A percentile compares a stretch with the other conserved stretches of the same genome.
phyloP scores from a whole-genome alignment of 1,284 basidiomycete species.

The Sanghuangporus sanghuang region DNA sequence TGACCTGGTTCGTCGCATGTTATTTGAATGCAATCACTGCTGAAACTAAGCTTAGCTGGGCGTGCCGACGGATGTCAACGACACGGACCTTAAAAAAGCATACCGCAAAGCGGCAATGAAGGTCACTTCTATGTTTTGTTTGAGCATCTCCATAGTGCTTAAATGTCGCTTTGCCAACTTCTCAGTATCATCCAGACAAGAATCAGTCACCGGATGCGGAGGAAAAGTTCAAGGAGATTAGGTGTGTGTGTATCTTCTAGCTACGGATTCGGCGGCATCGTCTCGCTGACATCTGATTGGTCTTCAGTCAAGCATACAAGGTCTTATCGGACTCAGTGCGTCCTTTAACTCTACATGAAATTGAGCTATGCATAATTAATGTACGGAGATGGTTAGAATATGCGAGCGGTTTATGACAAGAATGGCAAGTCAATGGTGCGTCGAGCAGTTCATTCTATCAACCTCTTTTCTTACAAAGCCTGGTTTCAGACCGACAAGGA shows the following conservation, averaged over 20 bases:
- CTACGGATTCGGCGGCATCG: neutral
- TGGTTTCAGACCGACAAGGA: slow-evolving; percentile 63
- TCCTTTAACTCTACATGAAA: neutral
- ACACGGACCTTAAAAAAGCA: slow-evolving; percentile 88
- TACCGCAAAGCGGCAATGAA: slow-evolving; percentile 95
- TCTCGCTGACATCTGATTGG: neutral
- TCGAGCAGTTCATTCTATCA: neutral
- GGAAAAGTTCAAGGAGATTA: slow-evolving; percentile 92
- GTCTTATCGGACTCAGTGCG: slow-evolving; percentile 72
- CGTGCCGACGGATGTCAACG: slow-evolving; percentile 47
- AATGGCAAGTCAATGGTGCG: slow-evolving; percentile 84
- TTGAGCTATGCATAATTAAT: neutral
- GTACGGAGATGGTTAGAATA: slow-evolving; percentile 48
- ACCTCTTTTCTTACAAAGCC: neutral
- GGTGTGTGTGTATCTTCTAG: slow-evolving; percentile 43
- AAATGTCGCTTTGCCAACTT: neutral
- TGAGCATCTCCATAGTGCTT: neutral
- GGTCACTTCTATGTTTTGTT: slow-evolving; percentile 40
- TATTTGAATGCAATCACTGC: neutral
- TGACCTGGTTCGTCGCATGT: slow-evolving; percentile 33
- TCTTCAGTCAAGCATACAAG: slow-evolving; percentile 81
- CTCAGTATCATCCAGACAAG: slow-evolving; percentile 90
- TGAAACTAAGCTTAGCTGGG: slow-evolving; percentile 32
- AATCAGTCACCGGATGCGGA: slow-evolving; percentile 85
- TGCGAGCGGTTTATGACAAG: slow-evolving; percentile 91